A percentile compares a stretch with the other conserved stretches of the same genome.
phyloP scores from a whole-genome alignment of 2,329 filamentous ascomycete genomes.

The Tolypocladium amazonense region DNA sequence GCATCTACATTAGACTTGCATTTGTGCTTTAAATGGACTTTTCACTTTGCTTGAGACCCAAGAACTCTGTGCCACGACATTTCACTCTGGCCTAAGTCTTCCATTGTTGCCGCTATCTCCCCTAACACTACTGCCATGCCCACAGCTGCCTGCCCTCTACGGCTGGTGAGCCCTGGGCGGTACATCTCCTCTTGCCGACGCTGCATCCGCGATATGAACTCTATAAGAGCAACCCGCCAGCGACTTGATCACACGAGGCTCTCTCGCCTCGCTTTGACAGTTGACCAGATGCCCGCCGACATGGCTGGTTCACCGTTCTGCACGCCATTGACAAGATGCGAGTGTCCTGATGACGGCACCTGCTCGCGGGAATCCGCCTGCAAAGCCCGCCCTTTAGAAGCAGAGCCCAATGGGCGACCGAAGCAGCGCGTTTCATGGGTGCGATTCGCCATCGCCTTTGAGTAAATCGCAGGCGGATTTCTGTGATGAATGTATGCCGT shows the following conservation, averaged over 20 bases:
- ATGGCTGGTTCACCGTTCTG: neutral
- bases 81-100: neutral
- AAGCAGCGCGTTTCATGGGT: neutral
- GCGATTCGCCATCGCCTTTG: neutral
- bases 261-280: neutral
- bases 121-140: neutral
- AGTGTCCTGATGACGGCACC: neutral
- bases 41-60: neutral
- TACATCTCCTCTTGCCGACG: neutral
- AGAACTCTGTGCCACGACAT: neutral
- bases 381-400: neutral
- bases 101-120: neutral
- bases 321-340: neutral
- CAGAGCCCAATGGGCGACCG: neutral
- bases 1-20: neutral
- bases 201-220: neutral
- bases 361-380: neutral
- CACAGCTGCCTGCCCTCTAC: neutral
- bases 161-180: neutral
- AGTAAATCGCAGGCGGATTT: neutral
- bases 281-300: neutral
- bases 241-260: neutral
- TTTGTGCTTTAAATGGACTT: neutral
- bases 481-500: constrained; percentile 1
- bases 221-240: neutral